phyloP scores from a whole-genome alignment of 768 basidiomycete genomes.

The Suillus subluteus region DNA sequence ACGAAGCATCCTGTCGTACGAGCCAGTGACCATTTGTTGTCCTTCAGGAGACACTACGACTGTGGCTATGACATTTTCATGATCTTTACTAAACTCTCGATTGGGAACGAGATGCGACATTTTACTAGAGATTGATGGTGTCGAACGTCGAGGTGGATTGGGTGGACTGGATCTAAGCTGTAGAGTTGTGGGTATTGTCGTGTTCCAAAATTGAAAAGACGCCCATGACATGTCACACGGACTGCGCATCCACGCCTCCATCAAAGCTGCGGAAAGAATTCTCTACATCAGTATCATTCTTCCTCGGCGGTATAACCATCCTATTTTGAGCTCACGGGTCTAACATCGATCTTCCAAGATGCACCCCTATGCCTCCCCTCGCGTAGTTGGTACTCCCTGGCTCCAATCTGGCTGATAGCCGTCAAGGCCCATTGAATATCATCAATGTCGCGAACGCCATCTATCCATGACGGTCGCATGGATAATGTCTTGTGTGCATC shows the following conservation, averaged over 20 bases:
- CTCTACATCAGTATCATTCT: too few species aligned
- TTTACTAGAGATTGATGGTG: background rate
- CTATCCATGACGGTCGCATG: too few species aligned
- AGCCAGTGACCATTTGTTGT: background rate
- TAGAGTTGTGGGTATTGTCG: background rate
- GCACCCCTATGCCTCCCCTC: too few species aligned
- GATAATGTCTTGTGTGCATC: too few species aligned
- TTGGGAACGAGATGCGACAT: background rate
- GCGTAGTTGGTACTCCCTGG: too few species aligned
- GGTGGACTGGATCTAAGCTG: background rate
- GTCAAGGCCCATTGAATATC: too few species aligned
- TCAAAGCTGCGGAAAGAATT: background rate
- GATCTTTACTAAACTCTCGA: background rate
- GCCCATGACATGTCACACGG: background rate
- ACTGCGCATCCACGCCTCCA: background rate
- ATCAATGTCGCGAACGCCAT: too few species aligned
- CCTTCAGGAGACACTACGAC: background rate
- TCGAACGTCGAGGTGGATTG: background rate
- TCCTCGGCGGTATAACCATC: too few species aligned
- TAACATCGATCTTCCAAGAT: too few species aligned
- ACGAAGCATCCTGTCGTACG: background rate
- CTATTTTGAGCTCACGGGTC: too few species aligned
- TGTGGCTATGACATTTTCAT: background rate
- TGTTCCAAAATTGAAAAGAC: background rate
- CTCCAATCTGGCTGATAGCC: too few species aligned